phyloP scores from a whole-genome alignment of 2,329 filamentous ascomycete genomes.

The Pseudocercospora vitis region DNA sequence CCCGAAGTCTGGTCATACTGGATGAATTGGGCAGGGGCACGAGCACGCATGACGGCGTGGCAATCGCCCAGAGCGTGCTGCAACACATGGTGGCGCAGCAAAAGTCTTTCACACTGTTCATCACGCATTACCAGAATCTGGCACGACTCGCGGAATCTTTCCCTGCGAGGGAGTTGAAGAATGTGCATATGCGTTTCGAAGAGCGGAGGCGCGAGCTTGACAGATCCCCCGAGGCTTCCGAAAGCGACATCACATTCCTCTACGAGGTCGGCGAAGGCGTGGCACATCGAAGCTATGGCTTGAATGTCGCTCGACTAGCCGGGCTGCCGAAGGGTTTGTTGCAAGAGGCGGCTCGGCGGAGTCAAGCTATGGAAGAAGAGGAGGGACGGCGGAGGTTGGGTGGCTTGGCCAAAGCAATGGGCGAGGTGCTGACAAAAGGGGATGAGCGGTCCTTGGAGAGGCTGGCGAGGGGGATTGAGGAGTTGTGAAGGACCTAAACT shows the following conservation, averaged over 20 bases:
- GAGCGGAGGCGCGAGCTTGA: constrained; percentile 52
- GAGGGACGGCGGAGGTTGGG: constrained; percentile 64
- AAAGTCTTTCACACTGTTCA: constrained; percentile 82
- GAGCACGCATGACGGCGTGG: constrained; percentile 91
- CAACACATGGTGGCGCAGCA: constrained; percentile 76
- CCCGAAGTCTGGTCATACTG: constrained; percentile 81
- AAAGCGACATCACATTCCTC: constrained; percentile 85
- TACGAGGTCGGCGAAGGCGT: constrained; percentile 91
- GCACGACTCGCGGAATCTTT: constrained; percentile 71
- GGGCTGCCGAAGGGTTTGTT: constrained; percentile 75
- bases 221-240: constrained; percentile 47
- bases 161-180: constrained; percentile 65
- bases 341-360: constrained; percentile 77
- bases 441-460: constrained; percentile 38
- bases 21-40: constrained; percentile 95
- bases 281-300: constrained; percentile 87
- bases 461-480: constrained; percentile 46
- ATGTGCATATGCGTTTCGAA: constrained; percentile 92
- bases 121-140: constrained; percentile 94
- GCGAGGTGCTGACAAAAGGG: constrained; percentile 22
- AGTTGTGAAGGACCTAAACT: constrained; percentile 43
- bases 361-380: constrained; percentile 73
- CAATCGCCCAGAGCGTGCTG: constrained; percentile 89
- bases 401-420: constrained; percentile 33
- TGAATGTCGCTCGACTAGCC: constrained; percentile 88